Conservation (phyloP, 139 green algal genomes). For the Picochlorum costavermella region DNA sequence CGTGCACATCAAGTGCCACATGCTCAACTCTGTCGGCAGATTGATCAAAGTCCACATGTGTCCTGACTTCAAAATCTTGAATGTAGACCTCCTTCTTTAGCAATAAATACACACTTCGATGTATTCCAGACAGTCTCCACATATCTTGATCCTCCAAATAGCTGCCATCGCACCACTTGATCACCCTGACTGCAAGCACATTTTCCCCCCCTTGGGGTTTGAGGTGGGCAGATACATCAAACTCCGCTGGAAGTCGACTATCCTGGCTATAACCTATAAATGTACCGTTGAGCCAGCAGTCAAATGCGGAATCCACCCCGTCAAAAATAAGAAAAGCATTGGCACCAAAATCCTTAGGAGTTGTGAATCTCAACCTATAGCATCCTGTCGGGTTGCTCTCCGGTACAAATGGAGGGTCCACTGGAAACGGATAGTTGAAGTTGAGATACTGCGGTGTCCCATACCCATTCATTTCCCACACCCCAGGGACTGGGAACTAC, state of each 20-base stretch:
- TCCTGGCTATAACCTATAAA: constrained; percentile 86
- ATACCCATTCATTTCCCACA: constrained; percentile 80
- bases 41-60: constrained; percentile 35
- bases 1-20: constrained; percentile 24
- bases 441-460: constrained; percentile 93
- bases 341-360: background rate
- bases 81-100: constrained; percentile 55
- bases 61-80: constrained; percentile 54
- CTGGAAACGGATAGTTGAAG: constrained; percentile 84
- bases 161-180: constrained; percentile 88
- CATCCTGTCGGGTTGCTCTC: constrained; percentile 86
- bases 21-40: background rate
- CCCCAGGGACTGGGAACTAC: constrained; percentile 74
- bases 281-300: constrained; percentile 84
- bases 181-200: constrained; percentile 58
- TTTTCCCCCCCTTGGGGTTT: constrained; percentile 43
- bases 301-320: constrained; percentile 76
- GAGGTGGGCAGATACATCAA: constrained; percentile 61
- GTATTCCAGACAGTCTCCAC: constrained; percentile 89
- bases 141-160: constrained; percentile 98
- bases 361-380: constrained; percentile 68
- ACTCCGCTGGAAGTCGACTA: constrained; percentile 84
- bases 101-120: constrained; percentile 71
- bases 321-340: constrained; percentile 73
- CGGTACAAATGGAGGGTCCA: constrained; percentile 77